Evolutionary conservation across 2,329 filamentous ascomycete species (phyloP), one percentile per base, ranked within the genome.

Genomic region (Sarocladium brachiariae): DNA sequence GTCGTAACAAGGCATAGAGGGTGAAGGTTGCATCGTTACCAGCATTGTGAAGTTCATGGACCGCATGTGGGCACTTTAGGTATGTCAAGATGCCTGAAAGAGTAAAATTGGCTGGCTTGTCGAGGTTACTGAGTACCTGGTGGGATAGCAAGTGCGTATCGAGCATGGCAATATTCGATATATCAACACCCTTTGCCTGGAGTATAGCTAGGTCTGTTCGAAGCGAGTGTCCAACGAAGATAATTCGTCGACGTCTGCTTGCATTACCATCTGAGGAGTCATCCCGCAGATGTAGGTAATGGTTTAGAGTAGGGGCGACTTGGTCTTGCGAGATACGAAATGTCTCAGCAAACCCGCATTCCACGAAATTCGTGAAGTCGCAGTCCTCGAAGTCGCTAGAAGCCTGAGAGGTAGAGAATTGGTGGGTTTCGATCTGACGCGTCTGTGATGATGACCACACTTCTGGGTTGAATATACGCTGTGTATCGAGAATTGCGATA

Each of bases 1-100:
- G 11, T 16, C 39, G 21, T 21, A 45, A 30, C 13, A 45, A 16
- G 14, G 39, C 39, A 30, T 45, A 18, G 5, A 45, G 39, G 10
- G 39, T 45, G n/a, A 45, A 27, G 21, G 21, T 45, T 25, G 21
- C 39, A 18, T 45, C 39, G 24, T 45, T 45, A 21, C 39, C 39
- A 16, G 39, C 39, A 30, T 30, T 45, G n/a, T 41, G 37, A 21
- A 41, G 37, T 23, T 41, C 37, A 18, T 41, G 21, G 7, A 11
- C 6, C n/a, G 10, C 10, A 24, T 21, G 19, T 13, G 37, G 16
- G 19, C 19, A 41, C 7, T 41, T 7, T 23, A 41, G 7, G n/a
- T 41, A 23, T 10, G 16, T n/a, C 37, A 41, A 21, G n/a, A 41
- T 19, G 10, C 37, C 37, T 11, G 16, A 19, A 24, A 41, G 37